Conservation (phyloP, 1,284 basidiomycete genomes). For the Quambalaria eucalypti region DNA sequence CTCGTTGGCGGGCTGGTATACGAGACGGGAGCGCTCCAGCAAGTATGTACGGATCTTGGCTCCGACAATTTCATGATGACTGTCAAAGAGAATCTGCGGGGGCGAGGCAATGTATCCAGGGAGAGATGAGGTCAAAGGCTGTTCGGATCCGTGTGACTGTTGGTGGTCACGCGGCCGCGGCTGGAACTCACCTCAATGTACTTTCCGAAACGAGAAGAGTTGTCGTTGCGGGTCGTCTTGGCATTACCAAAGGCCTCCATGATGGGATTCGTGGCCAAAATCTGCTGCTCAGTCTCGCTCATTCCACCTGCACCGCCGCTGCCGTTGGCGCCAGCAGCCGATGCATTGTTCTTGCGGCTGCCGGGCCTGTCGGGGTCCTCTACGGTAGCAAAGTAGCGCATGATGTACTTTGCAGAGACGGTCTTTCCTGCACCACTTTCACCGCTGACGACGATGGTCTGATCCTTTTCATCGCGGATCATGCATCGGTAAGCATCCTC, state of each 20-base stretch:
- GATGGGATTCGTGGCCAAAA: constrained; percentile 95
- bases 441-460: constrained; percentile 98
- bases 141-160: too few species aligned
- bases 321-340: constrained; percentile 31
- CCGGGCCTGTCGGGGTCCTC: constrained; percentile 62
- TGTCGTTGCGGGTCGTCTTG: constrained; percentile 97
- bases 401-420: constrained; percentile 97
- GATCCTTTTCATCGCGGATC: constrained; percentile 86
- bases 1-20: constrained; percentile 78
- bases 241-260: constrained; percentile 99
- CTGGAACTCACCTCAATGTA: constrained; percentile 92
- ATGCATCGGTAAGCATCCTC: constrained; percentile 98
- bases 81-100: constrained; percentile 73
- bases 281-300: constrained; percentile 93
- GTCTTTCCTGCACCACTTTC: constrained; percentile 99
- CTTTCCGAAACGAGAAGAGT: constrained; percentile 97
- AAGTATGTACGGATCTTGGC: constrained; percentile 96
- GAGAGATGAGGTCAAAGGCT: too few species aligned
- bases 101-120: too few species aligned
- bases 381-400: constrained; percentile 96
- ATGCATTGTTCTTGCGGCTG: constrained; percentile 20
- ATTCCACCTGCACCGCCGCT: constrained; percentile 58
- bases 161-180: too few species aligned
- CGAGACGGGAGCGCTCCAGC: constrained; percentile 75
- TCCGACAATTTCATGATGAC: constrained; percentile 88